Conservation (phyloP, 2,329 filamentous ascomycete genomes). For the Colletotrichum tanaceti region DNA sequence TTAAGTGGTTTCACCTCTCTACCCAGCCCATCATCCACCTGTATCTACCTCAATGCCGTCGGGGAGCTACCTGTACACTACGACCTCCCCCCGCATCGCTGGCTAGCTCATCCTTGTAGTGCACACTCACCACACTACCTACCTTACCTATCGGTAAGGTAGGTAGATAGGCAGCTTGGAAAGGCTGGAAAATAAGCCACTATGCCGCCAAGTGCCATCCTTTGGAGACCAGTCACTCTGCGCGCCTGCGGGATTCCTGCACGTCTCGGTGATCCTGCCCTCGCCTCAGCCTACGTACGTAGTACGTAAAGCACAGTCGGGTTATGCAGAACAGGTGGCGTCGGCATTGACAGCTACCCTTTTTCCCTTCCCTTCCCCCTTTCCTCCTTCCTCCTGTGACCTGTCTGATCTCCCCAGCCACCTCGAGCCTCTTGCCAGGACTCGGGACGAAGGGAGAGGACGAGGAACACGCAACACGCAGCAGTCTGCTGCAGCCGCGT, state of each 20-base stretch:
- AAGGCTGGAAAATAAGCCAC: not conserved
- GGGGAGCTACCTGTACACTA: not conserved
- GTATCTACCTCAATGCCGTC: not conserved
- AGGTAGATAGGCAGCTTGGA: no score
- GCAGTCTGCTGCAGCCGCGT: slow-evolving; percentile 4
- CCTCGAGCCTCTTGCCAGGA: slow-evolving; percentile 2
- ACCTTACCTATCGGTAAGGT: no score
- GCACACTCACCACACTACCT: no score
- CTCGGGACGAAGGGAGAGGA: slow-evolving; percentile 1
- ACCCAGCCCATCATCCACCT: not conserved
- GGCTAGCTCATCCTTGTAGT: slow-evolving; percentile 2
- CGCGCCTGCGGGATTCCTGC: slow-evolving; percentile 7
- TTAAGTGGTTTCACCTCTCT: not conserved
- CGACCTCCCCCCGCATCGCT: slow-evolving; percentile 3
- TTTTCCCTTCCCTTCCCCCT: not conserved
- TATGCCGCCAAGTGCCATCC: not conserved
- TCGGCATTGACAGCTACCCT: slow-evolving; percentile 12
- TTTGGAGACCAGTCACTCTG: not conserved
- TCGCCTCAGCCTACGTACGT: not conserved
- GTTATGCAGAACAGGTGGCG: not conserved
- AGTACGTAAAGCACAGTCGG: not conserved
- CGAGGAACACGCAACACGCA: not conserved
- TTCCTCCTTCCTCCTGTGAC: no score
- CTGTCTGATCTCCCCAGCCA: slow-evolving; percentile 10
- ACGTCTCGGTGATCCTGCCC: slow-evolving; percentile 13